Evolutionary conservation across 257 asterid genomes (phyloP).

Genomic region (Scutellaria minor): DNA sequence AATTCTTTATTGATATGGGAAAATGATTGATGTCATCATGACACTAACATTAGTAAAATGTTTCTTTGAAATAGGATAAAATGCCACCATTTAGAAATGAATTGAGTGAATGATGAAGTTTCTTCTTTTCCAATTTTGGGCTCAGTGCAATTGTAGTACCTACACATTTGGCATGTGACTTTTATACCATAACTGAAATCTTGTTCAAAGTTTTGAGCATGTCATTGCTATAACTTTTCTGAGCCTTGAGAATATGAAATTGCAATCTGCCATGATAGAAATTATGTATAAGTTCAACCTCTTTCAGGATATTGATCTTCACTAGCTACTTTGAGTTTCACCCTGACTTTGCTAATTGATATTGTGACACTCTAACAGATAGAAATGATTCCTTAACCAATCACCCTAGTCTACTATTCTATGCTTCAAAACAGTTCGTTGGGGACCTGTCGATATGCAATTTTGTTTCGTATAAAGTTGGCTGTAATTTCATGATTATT

Average conservation of each 20-base stretch:
- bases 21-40: not conserved
- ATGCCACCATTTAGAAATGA: slow-evolving; percentile 10
- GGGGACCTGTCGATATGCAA: not conserved
- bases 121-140: not conserved
- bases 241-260: slow-evolving; percentile 17
- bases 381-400: slow-evolving; percentile 1
- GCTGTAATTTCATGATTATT: not conserved
- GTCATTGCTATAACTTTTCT: slow-evolving; percentile 5
- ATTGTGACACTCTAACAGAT: not conserved
- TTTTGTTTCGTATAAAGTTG: not conserved
- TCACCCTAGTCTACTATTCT: not conserved
- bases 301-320: not conserved
- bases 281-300: not conserved
- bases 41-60: not conserved
- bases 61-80: not conserved
- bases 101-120: not conserved
- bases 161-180: not conserved
- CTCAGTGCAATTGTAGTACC: not conserved
- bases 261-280: not conserved
- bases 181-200: not conserved
- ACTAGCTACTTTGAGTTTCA: not conserved
- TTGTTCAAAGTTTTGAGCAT: not conserved
- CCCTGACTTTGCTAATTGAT: not conserved
- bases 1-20: not conserved
- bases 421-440: slow-evolving; percentile 1